A percentile compares a stretch with the other conserved stretches of the same genome.
phyloP scores from a whole-genome alignment of 305 asterid genomes.

The Solanum hybrid region DNA sequence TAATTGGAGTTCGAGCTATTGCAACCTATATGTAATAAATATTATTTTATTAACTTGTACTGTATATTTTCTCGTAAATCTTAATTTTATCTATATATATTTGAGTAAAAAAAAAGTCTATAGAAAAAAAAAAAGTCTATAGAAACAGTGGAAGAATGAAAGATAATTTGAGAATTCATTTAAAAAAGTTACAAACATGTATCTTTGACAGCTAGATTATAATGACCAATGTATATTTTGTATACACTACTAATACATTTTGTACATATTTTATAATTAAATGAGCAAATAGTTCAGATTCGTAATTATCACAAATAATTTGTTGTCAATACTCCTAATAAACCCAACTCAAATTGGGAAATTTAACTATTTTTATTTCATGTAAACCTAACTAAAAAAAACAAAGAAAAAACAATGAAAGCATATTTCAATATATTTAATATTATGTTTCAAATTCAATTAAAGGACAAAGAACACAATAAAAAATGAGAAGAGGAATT shows the following conservation, averaged over 20 bases:
- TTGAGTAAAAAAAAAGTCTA: not conserved
- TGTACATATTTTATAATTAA: too few relatives aligned
- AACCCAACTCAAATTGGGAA: not conserved
- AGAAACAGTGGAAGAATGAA: not conserved
- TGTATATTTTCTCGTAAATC: too few relatives aligned
- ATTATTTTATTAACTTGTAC: not conserved
- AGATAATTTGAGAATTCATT: not conserved
- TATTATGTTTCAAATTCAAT: not conserved
- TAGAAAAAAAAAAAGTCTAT: not conserved
- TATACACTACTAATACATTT: not conserved
- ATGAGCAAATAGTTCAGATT: rapidly evolving
- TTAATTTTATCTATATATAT: too few relatives aligned
- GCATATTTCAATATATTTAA: not conserved
- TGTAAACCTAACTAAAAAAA: not conserved
- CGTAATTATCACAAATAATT: not conserved
- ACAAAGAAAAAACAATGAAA: too few relatives aligned
- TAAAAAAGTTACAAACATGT: rapidly evolving
- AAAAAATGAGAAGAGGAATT: not conserved
- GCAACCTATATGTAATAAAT: not conserved
- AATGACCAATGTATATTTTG: not conserved
- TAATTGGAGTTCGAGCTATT: not conserved
- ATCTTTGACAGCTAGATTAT: not conserved
- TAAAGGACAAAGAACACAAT: not conserved
- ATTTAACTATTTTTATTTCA: not conserved
- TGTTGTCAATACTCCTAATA: not conserved